Evolutionary conservation across 2,329 filamentous ascomycete genomes (phyloP).

Genomic region (Colletotrichum chlorophyti): DNA sequence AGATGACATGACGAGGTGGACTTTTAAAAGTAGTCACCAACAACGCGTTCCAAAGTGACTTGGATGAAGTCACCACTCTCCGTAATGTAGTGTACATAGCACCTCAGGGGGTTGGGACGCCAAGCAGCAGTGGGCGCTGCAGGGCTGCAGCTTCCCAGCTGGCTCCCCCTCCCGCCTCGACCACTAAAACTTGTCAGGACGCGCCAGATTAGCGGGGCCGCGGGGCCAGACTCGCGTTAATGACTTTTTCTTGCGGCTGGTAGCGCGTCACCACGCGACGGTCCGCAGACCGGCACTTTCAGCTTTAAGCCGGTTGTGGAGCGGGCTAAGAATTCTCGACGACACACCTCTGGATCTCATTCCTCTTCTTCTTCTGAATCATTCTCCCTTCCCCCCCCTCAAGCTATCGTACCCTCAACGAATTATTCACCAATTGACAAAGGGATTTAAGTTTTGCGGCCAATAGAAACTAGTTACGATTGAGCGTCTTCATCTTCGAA

Average conservation of each 20-base stretch:
- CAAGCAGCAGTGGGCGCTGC: constrained; percentile 6
- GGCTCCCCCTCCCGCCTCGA: background rate
- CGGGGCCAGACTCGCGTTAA: constrained; percentile 21
- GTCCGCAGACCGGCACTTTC: constrained; percentile 16
- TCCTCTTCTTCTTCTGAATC: background rate
- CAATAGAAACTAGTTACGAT: background rate
- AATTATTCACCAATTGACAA: background rate
- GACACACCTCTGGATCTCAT: too few relatives aligned
- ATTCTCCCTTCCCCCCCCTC: constrained; percentile 2
- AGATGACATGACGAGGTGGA: background rate
- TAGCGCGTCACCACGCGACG: constrained; percentile 25
- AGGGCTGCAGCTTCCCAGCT: constrained; percentile 22
- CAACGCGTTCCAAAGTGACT: background rate
- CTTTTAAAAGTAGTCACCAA: background rate
- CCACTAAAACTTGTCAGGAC: constrained; percentile 16
- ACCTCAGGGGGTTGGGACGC: constrained; percentile 7
- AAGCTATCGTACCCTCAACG: background rate
- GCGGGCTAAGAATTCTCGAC: constrained; percentile 19
- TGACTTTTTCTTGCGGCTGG: background rate
- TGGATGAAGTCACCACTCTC: constrained; percentile 11
- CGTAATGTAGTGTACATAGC: background rate
- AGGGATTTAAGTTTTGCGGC: background rate
- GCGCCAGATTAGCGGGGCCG: constrained; percentile 14
- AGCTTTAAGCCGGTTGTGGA: background rate
- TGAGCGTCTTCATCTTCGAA: background rate